Conservation (phyloP, 2,329 filamentous ascomycete species). For the Botrytis deweyae region DNA sequence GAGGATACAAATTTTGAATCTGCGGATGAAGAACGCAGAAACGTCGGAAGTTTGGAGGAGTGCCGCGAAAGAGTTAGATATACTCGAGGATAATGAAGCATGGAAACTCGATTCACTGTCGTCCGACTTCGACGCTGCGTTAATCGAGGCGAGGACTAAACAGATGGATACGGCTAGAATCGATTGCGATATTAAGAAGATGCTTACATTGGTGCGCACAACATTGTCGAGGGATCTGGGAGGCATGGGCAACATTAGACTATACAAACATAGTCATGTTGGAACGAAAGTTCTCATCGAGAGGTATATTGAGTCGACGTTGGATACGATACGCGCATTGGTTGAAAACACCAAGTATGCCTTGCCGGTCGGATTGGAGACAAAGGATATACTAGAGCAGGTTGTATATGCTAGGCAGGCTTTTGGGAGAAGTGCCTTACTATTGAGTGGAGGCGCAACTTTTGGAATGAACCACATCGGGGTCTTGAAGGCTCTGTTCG, state of each 20-base stretch:
- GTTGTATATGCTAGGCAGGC: conserved; percentile 60
- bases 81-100: conserved; percentile 72
- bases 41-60: conserved; percentile 70
- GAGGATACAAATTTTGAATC: conserved; percentile 60
- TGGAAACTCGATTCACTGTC: conserved; percentile 69
- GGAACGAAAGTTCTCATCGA: conserved; percentile 89
- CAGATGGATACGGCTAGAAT: conserved; percentile 73
- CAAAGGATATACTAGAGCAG: conserved; percentile 54
- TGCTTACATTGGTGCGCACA: conserved; percentile 80
- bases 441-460: conserved; percentile 67
- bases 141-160: conserved; percentile 68
- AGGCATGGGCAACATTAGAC: conserved; percentile 76
- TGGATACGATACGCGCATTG: conserved; percentile 70
- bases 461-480: conserved; percentile 74
- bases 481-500: conserved; percentile 65
- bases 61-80: conserved; percentile 74
- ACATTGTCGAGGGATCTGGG: conserved; percentile 77
- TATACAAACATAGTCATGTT: conserved; percentile 81
- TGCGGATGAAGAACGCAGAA: conserved; percentile 66
- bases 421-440: conserved; percentile 64
- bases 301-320: conserved; percentile 76
- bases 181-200: conserved; percentile 68
- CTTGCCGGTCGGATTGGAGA: conserved; percentile 55
- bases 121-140: conserved; percentile 58
- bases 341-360: conserved; percentile 57